Percentiles rank a stretch among this genome's conserved stretches.
These are phyloP conservation scores for Yueomyces sinensis DNA, from an alignment of 805 yeast species.

Conservation along the genomic window DNA sequence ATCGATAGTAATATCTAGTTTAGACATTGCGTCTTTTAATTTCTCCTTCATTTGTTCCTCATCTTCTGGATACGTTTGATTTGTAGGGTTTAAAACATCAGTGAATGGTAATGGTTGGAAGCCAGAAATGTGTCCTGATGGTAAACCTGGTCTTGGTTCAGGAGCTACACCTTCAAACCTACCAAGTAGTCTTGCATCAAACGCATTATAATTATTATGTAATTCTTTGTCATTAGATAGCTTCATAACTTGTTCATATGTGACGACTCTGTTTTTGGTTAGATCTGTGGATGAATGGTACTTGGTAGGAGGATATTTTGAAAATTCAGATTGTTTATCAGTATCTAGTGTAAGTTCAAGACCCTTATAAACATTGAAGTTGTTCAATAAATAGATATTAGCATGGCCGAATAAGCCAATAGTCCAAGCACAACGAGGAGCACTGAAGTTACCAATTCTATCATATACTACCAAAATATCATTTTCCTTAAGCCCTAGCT, in stretches of 20 bases:
- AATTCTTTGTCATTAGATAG: constrained; percentile 39
- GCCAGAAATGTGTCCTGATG: constrained; percentile 85
- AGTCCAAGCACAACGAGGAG: constrained; percentile 91
- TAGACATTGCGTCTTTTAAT: constrained; percentile 34
- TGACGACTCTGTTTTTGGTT: constrained; percentile 38
- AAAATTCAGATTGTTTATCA: constrained; percentile 6
- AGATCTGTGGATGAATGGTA: constrained; percentile 27
- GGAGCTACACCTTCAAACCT: constrained; percentile 71
- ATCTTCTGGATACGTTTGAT: constrained; percentile 33
- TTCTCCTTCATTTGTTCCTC: constrained; percentile 23
- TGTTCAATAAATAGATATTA: constrained; percentile 56
- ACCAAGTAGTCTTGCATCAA: constrained; percentile 72
- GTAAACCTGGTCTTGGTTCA: constrained; percentile 80
- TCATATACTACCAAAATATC: constrained; percentile 76
- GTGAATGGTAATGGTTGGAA: constrained; percentile 65
- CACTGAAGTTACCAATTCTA: constrained; percentile 68
- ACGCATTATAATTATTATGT: constrained; percentile 35
- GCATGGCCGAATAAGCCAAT: constrained; percentile 68
- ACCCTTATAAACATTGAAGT: constrained; percentile 40
- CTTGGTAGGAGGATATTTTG: constrained; percentile 12
- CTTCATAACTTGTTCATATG: constrained; percentile 51
- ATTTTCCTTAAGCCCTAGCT: constrained; percentile 40
- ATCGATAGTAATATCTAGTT: constrained; percentile 24
- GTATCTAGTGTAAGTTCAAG: constrained; percentile 35
- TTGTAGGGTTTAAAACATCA: constrained; percentile 38